These are phyloP conservation scores for Penicillium chermesinum DNA, from an alignment of 495 filamentous ascomycete species.

Conservation along the genomic window DNA sequence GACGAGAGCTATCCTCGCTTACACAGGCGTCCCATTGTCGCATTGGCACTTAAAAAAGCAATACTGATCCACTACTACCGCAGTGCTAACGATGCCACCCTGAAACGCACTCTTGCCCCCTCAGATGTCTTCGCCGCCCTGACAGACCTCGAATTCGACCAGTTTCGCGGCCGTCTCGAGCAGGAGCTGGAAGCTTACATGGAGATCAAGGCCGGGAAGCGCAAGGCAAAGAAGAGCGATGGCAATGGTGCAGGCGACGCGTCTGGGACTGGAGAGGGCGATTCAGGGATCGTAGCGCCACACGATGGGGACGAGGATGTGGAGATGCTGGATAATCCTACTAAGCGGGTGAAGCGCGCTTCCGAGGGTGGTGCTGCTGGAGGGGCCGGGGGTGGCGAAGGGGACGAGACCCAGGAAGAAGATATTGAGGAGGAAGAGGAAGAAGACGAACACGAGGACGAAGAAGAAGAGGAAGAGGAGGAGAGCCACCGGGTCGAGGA, in stretches of 20 bases:
- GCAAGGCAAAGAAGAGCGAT: constrained; percentile 54
- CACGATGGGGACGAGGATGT: constrained; percentile 41
- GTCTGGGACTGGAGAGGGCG: constrained; percentile 13
- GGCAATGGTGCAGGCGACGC: constrained; percentile 22
- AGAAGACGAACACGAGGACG: constrained; percentile 49
- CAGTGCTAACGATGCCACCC: constrained; percentile 73
- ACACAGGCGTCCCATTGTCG: not conserved
- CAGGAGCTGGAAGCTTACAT: constrained; percentile 56
- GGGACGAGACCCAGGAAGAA: constrained; percentile 50
- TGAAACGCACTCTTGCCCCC: constrained; percentile 83
- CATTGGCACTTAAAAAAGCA: not conserved
- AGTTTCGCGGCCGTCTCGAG: constrained; percentile 61
- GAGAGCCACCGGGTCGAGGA: constrained; percentile 42
- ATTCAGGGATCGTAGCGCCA: constrained; percentile 16
- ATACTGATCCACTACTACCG: not conserved
- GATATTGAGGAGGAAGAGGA: constrained; percentile 50
- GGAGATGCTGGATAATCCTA: constrained; percentile 28
- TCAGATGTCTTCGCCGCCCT: constrained; percentile 79
- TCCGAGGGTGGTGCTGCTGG: constrained; percentile 37
- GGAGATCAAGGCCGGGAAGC: constrained; percentile 60
- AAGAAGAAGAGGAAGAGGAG: constrained; percentile 39
- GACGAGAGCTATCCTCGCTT: too few species aligned
- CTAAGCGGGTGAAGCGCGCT: constrained; percentile 47
- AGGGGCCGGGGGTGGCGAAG: constrained; percentile 39
- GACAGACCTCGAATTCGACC: constrained; percentile 75